These are phyloP conservation scores for Nemania sp. DNA, from an alignment of 2,329 filamentous ascomycete species.

Conservation along the genomic window DNA sequence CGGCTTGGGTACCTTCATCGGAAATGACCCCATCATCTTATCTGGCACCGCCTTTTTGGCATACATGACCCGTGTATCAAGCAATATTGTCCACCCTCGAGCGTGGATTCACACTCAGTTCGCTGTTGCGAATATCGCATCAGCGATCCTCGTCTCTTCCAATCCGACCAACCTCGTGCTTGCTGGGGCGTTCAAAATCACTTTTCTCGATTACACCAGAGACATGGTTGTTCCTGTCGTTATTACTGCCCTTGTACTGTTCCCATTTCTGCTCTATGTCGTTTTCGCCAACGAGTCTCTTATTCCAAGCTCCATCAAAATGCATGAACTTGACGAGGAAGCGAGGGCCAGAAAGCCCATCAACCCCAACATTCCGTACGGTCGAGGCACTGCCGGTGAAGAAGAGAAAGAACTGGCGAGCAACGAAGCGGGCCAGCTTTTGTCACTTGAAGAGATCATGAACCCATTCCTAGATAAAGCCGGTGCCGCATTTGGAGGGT, in stretches of 20 bases:
- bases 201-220: constrained; percentile 74
- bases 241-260: constrained; percentile 68
- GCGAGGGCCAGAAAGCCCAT: constrained; percentile 60
- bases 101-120: constrained; percentile 78
- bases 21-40: constrained; percentile 76
- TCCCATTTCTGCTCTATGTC: constrained; percentile 71
- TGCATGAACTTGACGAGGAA: constrained; percentile 68
- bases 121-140: constrained; percentile 72
- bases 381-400: constrained; percentile 59
- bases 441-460: constrained; percentile 73
- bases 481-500: constrained; percentile 65
- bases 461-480: constrained; percentile 73
- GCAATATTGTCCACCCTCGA: constrained; percentile 70
- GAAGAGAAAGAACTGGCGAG: constrained; percentile 51
- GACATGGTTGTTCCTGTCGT: constrained; percentile 77
- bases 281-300: constrained; percentile 67
- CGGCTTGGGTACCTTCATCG: constrained; percentile 67
- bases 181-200: constrained; percentile 72
- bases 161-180: constrained; percentile 79
- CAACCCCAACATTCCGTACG: constrained; percentile 74
- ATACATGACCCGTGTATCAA: constrained; percentile 77
- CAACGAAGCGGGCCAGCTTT: constrained; percentile 56
- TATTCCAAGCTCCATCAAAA: constrained; percentile 68
- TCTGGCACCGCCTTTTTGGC: constrained; percentile 76
- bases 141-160: constrained; percentile 75